A percentile compares a stretch with the other conserved stretches of the same genome.
phyloP scores from a whole-genome alignment of 805 yeast species.

The Candida succiphila region DNA sequence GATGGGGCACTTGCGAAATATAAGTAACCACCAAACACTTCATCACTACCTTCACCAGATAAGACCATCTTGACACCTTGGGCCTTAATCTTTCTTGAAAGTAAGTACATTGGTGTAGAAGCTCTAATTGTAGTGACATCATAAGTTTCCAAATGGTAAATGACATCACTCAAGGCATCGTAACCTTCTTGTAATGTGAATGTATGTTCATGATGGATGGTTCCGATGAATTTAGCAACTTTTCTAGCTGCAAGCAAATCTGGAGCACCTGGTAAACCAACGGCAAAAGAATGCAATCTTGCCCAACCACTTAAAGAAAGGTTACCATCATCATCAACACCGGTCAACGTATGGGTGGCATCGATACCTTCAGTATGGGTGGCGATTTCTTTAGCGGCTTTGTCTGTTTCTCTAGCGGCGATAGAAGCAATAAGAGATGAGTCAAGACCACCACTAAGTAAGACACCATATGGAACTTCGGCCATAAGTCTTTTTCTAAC shows the following conservation, averaged over 20 bases:
- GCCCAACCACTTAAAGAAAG: constrained; percentile 69
- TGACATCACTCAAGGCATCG: constrained; percentile 91
- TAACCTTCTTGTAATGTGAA: constrained; percentile 95
- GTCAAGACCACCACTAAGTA: constrained; percentile 95
- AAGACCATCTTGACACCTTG: constrained; percentile 99
- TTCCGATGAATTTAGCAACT: constrained; percentile 93
- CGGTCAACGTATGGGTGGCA: constrained; percentile 69
- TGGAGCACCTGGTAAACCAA: constrained; percentile 97
- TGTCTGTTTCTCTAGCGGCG: constrained; percentile 91
- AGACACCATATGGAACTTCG: constrained; percentile 98
- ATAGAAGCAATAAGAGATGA: constrained; percentile 94
- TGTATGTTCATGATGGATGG: constrained; percentile 95
- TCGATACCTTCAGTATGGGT: constrained; percentile 38
- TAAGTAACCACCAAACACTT: constrained; percentile 96
- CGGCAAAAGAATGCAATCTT: constrained; percentile 88
- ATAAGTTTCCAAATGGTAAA: constrained; percentile 91
- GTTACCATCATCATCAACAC: constrained; percentile 85
- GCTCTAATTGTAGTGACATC: constrained; percentile 99
- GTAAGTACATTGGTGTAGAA: constrained; percentile 96
- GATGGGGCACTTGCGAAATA: constrained; percentile 96
- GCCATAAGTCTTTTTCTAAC: constrained; percentile 99
- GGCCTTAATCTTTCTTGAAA: constrained; percentile 95
- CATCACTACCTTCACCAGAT: constrained; percentile 99
- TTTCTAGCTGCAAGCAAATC: constrained; percentile 93
- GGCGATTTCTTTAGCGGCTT: constrained; percentile 49